A percentile compares a stretch with the other conserved stretches of the same genome.
Conservation (phyloP, 306 rosid genomes). For the Pterocarpus santalinus region DNA sequence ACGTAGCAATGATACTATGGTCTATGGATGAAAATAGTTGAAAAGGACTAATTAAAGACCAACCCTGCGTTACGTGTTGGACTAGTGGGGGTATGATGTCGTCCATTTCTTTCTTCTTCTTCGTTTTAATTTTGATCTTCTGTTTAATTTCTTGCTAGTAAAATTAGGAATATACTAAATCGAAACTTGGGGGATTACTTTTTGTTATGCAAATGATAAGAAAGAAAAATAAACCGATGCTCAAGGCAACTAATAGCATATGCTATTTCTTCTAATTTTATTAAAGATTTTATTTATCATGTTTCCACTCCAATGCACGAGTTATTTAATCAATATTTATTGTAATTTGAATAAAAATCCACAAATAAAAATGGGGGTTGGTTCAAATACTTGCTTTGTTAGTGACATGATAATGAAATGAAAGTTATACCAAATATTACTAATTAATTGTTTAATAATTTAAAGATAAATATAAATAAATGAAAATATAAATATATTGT, state of each 20-base stretch:
- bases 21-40: slow-evolving; percentile 7
- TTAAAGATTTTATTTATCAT: too few species aligned
- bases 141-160: slow-evolving; percentile 35
- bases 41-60: slow-evolving; percentile 22
- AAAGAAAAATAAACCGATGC: slow-evolving; percentile 18
- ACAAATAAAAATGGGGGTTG: too few species aligned
- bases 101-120: neutral
- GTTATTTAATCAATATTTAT: too few species aligned
- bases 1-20: neutral
- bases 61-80: slow-evolving; percentile 9
- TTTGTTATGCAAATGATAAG: slow-evolving; percentile 14
- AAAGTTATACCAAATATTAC: too few species aligned
- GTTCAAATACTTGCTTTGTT: too few species aligned
- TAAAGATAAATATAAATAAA: too few species aligned
- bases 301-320: too few species aligned
- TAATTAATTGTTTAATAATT: too few species aligned
- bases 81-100: neutral
- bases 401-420: too few species aligned
- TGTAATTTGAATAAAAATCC: too few species aligned
- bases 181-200: slow-evolving; percentile 6
- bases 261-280: neutral
- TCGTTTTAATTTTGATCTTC: neutral
- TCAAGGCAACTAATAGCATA: slow-evolving; percentile 35
- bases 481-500: too few species aligned
- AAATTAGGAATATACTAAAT: slow-evolving; percentile 45